Evolutionary conservation across 169 alveolate genomes (phyloP).

Genomic region (Plasmodium vivax): DNA sequence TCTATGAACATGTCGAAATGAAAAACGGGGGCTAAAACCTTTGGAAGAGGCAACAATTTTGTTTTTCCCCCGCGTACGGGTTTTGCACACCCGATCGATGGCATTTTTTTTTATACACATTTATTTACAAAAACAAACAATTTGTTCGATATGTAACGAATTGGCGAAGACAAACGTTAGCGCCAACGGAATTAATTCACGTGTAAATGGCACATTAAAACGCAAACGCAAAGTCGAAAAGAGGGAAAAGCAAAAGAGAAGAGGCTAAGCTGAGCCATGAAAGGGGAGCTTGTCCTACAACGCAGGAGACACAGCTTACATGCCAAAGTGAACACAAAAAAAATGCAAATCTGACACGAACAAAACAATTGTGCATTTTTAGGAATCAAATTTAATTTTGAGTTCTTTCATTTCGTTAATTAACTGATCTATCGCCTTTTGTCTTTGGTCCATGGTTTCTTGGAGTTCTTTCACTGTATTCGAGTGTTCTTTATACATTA

Average conservation of each 20-base stretch:
- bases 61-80: not conserved
- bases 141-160: slow-evolving; percentile 15
- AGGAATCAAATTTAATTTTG: not conserved
- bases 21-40: not conserved
- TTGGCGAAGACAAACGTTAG: slow-evolving; percentile 2
- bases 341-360: not conserved
- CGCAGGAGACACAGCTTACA: not conserved
- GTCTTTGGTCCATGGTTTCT: slow-evolving; percentile 51
- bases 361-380: slow-evolving; percentile 15
- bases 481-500: slow-evolving; percentile 72
- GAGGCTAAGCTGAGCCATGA: not conserved
- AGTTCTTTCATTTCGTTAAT: slow-evolving; percentile 52
- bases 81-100: not conserved
- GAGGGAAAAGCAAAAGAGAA: not conserved
- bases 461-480: slow-evolving; percentile 55
- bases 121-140: slow-evolving; percentile 6
- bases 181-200: not conserved
- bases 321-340: not conserved
- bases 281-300: not conserved
- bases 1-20: not conserved
- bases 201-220: not conserved
- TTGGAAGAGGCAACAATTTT: slow-evolving; percentile 4
- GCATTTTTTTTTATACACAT: not conserved
- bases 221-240: not conserved
- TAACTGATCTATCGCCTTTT: slow-evolving; percentile 43